Conservation (phyloP, 2,329 filamentous ascomycete species). For the Botrytis byssoidea region DNA sequence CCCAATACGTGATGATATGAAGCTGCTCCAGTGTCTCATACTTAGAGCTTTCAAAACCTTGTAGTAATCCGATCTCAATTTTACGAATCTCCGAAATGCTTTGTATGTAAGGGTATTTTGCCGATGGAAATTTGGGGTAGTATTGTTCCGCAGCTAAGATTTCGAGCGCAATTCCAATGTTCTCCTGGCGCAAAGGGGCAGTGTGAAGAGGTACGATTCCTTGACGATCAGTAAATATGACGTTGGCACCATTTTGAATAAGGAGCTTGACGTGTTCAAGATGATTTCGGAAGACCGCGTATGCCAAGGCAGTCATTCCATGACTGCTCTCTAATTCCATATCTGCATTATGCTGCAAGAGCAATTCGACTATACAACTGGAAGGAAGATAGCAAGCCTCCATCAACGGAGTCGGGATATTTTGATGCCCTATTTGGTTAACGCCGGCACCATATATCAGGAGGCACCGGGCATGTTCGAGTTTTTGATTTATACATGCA, state of each 20-base stretch:
- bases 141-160: not conserved
- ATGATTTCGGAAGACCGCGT: rapidly evolving
- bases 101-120: not conserved
- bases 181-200: rapidly evolving
- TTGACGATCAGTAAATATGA: not conserved
- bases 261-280: not conserved
- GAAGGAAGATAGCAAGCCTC: no score
- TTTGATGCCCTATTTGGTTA: no score
- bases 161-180: not conserved
- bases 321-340: not conserved
- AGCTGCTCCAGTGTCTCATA: not conserved
- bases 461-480: no score
- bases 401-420: no score
- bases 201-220: not conserved
- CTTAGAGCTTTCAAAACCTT: not conserved
- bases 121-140: not conserved
- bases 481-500: no score
- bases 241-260: not conserved
- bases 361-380: not conserved
- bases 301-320: not conserved
- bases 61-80: not conserved
- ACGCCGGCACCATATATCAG: not conserved
- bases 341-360: not conserved
- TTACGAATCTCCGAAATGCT: not conserved
- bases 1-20: not conserved